Conservation (phyloP, 75 land plant genomes). For the Sequoia sempervirens region DNA sequence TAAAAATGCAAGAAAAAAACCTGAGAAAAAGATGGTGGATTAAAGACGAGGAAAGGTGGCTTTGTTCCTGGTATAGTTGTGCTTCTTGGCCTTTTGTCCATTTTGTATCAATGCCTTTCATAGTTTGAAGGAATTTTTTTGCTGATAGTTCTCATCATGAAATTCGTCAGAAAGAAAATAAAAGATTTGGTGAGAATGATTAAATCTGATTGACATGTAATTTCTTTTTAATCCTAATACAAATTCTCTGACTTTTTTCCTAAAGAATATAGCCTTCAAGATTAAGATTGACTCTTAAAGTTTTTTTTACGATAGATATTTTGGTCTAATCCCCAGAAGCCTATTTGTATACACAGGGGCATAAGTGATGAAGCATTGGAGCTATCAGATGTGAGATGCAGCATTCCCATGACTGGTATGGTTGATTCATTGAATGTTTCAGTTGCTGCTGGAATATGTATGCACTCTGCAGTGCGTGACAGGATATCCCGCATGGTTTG, state of each 20-base stretch:
- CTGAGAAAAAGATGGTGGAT: neutral
- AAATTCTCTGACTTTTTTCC: neutral
- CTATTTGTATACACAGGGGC: constrained; percentile 55
- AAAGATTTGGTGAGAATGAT: neutral
- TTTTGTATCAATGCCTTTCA: neutral
- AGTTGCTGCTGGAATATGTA: constrained; percentile 93
- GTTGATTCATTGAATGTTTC: constrained; percentile 98
- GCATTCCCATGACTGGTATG: constrained; percentile 98
- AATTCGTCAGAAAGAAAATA: neutral
- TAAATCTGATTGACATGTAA: neutral
- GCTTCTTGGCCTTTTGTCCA: neutral
- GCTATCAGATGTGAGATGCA: constrained; percentile 77
- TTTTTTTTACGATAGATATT: neutral
- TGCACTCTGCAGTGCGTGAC: constrained; percentile 89
- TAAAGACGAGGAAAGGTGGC: neutral
- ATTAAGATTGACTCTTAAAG: neutral
- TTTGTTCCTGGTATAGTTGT: neutral
- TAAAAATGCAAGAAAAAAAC: neutral
- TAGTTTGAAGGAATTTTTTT: neutral
- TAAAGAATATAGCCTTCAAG: neutral
- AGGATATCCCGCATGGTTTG: constrained; percentile 68
- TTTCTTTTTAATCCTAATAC: neutral
- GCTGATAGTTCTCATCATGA: neutral
- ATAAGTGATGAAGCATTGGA: constrained; percentile 78
- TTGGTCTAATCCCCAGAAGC: neutral